A percentile compares a stretch with the other conserved stretches of the same genome.
Evolutionary conservation across 306 rosid species (phyloP).

Genomic region (Prunus mongolica): DNA sequence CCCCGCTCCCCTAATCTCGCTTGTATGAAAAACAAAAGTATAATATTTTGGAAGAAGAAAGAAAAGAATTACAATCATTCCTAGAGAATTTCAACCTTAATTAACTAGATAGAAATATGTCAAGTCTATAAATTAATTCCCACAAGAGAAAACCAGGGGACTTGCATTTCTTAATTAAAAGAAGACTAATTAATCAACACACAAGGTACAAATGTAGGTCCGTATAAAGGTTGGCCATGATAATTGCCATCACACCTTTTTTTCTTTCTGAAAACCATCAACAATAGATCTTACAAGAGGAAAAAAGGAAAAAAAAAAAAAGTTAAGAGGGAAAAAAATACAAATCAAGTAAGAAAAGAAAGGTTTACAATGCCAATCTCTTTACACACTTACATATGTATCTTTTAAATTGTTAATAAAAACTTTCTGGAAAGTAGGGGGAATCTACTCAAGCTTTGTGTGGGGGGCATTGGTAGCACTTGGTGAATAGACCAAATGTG

Average conservation of each 20-base stretch:
- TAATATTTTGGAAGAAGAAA: not conserved
- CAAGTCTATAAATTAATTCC: slow-evolving; percentile 9
- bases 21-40: no score
- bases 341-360: slow-evolving; percentile 11
- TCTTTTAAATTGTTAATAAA: slow-evolving; percentile 25
- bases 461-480: slow-evolving; percentile 90
- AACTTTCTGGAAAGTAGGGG: slow-evolving; percentile 17
- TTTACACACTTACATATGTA: slow-evolving; percentile 66
- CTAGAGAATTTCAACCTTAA: not conserved
- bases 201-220: slow-evolving; percentile 47
- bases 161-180: slow-evolving; percentile 23
- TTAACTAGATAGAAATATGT: not conserved
- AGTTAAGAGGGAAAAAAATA: not conserved
- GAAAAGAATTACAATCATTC: not conserved
- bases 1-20: not conserved
- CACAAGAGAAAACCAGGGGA: slow-evolving; percentile 12
- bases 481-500: slow-evolving; percentile 82
- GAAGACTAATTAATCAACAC: slow-evolving; percentile 38
- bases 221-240: slow-evolving; percentile 67
- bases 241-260: slow-evolving; percentile 64
- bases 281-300: slow-evolving; percentile 38
- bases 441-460: slow-evolving; percentile 56
- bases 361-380: slow-evolving; percentile 53
- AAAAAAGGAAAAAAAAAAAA: slow-evolving; percentile 11
- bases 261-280: slow-evolving; percentile 41